Conservation (phyloP, 1,139 yeast genomes). For the Yamadazyma pseudoaaseri region DNA sequence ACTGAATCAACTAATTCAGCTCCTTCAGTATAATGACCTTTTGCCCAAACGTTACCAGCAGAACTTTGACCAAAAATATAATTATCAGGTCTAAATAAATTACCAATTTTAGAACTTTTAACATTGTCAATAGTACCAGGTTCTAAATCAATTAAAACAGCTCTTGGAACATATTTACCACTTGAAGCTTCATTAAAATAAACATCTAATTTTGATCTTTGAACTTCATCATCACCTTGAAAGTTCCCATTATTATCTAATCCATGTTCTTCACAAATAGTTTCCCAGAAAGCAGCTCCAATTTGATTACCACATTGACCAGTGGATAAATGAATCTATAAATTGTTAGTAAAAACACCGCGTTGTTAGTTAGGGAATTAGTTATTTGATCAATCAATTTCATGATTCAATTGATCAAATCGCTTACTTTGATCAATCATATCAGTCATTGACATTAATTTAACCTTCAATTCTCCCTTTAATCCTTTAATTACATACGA, state of each 20-base stretch:
- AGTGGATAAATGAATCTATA: slow-evolving; percentile 87
- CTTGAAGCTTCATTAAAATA: slow-evolving; percentile 63
- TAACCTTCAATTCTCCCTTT: too few relatives aligned
- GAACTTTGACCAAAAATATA: slow-evolving; percentile 86
- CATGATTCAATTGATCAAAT: too few relatives aligned
- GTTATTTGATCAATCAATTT: too few relatives aligned
- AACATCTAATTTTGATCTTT: slow-evolving; percentile 54
- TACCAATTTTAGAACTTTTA: slow-evolving; percentile 72
- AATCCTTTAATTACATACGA: too few relatives aligned
- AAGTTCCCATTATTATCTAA: slow-evolving; percentile 81
- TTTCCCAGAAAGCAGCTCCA: slow-evolving; percentile 98
- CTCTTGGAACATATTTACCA: slow-evolving; percentile 90
- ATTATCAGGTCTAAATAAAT: slow-evolving; percentile 88
- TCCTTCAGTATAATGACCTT: slow-evolving; percentile 95
- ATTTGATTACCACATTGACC: slow-evolving; percentile 99
- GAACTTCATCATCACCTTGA: slow-evolving; percentile 66
- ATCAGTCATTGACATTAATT: too few relatives aligned
- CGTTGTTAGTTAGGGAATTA: neutral
- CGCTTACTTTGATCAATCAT: too few relatives aligned
- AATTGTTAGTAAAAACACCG: slow-evolving; percentile 15
- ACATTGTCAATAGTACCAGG: slow-evolving; percentile 92
- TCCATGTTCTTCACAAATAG: slow-evolving; percentile 96
- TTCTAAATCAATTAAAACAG: slow-evolving; percentile 88
- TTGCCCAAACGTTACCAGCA: slow-evolving; percentile 96
- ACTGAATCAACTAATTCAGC: slow-evolving; percentile 91